Evolutionary conservation across 768 basidiomycete genomes (phyloP).

Genomic region (Cystobasidium onofrii): DNA sequence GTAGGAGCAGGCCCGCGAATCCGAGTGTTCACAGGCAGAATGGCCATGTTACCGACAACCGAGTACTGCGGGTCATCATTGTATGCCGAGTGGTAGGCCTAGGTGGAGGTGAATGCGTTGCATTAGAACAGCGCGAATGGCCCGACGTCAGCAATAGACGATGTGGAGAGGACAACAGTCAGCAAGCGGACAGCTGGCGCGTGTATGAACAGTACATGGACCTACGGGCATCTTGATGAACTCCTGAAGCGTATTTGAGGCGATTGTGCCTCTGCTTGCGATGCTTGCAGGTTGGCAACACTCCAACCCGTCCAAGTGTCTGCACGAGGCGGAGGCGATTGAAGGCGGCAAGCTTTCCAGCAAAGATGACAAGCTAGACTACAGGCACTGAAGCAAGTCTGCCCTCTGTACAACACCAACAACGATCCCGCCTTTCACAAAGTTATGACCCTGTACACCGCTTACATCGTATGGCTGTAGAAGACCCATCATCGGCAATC

Average conservation of each 20-base stretch:
- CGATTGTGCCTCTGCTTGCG: background rate
- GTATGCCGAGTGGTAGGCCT: constrained; percentile 95
- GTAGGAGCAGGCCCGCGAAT: constrained; percentile 85
- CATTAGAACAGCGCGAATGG: background rate
- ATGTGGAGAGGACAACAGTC: background rate
- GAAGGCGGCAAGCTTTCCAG: too few relatives aligned
- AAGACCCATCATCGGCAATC: background rate
- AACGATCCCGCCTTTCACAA: background rate
- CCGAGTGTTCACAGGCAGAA: constrained; percentile 83
- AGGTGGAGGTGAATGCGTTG: background rate
- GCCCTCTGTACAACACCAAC: background rate
- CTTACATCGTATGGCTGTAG: too few relatives aligned
- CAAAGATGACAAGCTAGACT: background rate
- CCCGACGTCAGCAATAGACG: background rate
- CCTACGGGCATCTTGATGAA: background rate
- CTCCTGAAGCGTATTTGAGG: background rate
- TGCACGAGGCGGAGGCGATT: too few relatives aligned
- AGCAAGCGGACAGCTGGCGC: background rate
- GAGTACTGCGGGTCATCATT: constrained; percentile 67
- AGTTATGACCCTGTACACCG: background rate
- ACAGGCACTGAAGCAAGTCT: background rate
- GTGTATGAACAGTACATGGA: background rate
- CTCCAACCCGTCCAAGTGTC: constrained; percentile 6
- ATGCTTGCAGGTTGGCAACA: background rate
- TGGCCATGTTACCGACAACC: constrained; percentile 77